Base-by-base conservation (phyloP, 139 green algal genomes). In the Micromonas pusilla region DNA sequence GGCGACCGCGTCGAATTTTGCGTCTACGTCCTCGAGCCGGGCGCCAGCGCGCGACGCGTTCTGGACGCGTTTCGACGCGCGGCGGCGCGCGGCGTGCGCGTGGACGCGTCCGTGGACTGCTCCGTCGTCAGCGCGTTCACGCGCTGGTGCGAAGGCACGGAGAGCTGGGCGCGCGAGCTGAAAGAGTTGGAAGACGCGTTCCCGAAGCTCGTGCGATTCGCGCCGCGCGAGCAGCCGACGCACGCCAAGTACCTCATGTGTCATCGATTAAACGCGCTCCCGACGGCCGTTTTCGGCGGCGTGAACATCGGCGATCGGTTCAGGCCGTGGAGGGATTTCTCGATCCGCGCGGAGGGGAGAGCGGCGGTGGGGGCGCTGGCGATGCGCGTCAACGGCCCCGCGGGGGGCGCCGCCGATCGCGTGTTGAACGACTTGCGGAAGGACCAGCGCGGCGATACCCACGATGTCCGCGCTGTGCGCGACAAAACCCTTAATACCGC, bases 271-370 rank as follows among this genome's bases (percentile, higher is more conserved):
- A 20, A 23, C 16, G 20, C n/a, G n/a, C 4, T 6, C 21, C 3
- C 31, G 23, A 63, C 68, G 19, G 37, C 20, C 6, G 53, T 75
- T 3, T 75, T 75, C 23, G 68, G 68, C 36, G 68, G 68, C 23
- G 38, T 75, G 37, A 75, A 75, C 68, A 75, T 75, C 25, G 68
- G 68, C 31, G 68, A 75, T 33, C 19, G 68, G 30, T 75, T 75
- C 30, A n/a, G 19, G 37, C n/a, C 52, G 25, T 75, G 68, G 68
- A 38, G 68, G 21, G 68, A 75, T 63, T 75, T 75, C 9, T 21
- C 68, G 2, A 62, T 75, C 38, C 68, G 37, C 4, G 68, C 38
- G 2, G 37, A 75, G 30, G 68, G 68, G 6, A 28, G 36, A 34
- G 36, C 2, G 2, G 37, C 53, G 23, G 68, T 75, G 20, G 37